Base-by-base conservation (phyloP, 495 filamentous ascomycete species). In the Neurospora sp. region DNA sequence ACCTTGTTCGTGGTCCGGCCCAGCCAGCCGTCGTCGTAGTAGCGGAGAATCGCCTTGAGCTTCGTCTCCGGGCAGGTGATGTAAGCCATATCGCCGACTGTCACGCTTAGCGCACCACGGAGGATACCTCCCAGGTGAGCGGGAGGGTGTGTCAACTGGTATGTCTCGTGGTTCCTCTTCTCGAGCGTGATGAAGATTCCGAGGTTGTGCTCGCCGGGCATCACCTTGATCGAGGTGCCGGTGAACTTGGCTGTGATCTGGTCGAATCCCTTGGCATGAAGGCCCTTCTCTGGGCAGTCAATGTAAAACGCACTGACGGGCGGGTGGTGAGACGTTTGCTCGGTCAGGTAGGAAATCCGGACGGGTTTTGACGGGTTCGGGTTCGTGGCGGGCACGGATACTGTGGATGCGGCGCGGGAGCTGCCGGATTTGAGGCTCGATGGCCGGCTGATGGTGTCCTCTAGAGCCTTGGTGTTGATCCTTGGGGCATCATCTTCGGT, bases 171-270 rank as follows among this genome's bases (percentile, higher is more conserved):
- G 75, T 92, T 87, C 16, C 93, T 88, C 61, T 88, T 89, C 74
- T 92, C 88, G 22, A 98, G 83, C 14, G 90, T 95, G 79, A 99
- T 90, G 80, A 97, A 99, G 73, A 99, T 98, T 59, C 96, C 96
- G 42, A 96, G 84, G 77, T 99, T 99, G 82, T 97, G 93, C 75
- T 93, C 90, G 35, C 96, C 96, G 0, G 96, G 94, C 37, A 90
- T 89, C 46, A 99, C 96, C 76, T 92, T 91, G 76, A 99, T 86
- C 77, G 93, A 94, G 12, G 96, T 97, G 48, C 96, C 96, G 1
- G 95, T 98, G 82, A 99, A 99, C 80, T 98, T 99, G 74, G 96
- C 96, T 79, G 91, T 94, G 74, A 99, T 89, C 78, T 99, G 96
- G 77, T 99, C 96, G 76, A 93, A 99, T 0, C 96, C 96, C 71